phyloP scores from a whole-genome alignment of 805 yeast genomes.

The Zygoascus bituminiphila region DNA sequence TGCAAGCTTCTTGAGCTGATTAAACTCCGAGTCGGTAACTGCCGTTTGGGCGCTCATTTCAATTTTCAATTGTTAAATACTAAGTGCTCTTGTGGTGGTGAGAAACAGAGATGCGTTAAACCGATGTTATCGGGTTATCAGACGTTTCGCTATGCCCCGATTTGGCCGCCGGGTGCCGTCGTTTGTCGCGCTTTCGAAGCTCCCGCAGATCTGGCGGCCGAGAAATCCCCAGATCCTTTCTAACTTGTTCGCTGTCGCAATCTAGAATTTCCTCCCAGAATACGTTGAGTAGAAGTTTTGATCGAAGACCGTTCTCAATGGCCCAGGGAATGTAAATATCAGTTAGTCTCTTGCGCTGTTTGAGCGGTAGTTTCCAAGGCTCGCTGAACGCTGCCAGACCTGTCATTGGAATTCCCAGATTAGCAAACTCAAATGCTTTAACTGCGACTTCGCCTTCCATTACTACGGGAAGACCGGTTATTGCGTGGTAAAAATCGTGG shows the following conservation, averaged over 20 bases:
- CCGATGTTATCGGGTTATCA: background rate
- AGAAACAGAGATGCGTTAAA: background rate
- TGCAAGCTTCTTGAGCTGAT: background rate
- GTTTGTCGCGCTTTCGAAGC: constrained; percentile 25
- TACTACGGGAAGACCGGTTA: constrained; percentile 81
- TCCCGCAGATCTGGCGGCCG: constrained; percentile 73
- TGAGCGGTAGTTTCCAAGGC: constrained; percentile 61
- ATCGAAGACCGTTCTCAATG: constrained; percentile 55
- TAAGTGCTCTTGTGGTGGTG: background rate
- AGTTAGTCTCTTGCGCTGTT: constrained; percentile 55
- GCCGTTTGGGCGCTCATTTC: background rate
- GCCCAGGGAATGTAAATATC: constrained; percentile 87
- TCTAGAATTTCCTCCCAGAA: constrained; percentile 85
- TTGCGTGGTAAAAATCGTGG: constrained; percentile 92
- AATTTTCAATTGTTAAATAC: background rate
- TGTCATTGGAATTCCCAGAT: constrained; percentile 91
- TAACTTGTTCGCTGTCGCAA: constrained; percentile 61
- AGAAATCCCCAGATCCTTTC: constrained; percentile 63
- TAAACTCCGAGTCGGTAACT: background rate
- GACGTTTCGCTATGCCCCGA: background rate
- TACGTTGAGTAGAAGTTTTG: constrained; percentile 74
- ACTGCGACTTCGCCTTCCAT: constrained; percentile 96
- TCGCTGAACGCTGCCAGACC: constrained; percentile 88
- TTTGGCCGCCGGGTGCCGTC: background rate
- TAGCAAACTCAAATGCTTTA: constrained; percentile 85